Evolutionary conservation across 306 rosid genomes (phyloP).

Genomic region (Trifolium dubium): DNA sequence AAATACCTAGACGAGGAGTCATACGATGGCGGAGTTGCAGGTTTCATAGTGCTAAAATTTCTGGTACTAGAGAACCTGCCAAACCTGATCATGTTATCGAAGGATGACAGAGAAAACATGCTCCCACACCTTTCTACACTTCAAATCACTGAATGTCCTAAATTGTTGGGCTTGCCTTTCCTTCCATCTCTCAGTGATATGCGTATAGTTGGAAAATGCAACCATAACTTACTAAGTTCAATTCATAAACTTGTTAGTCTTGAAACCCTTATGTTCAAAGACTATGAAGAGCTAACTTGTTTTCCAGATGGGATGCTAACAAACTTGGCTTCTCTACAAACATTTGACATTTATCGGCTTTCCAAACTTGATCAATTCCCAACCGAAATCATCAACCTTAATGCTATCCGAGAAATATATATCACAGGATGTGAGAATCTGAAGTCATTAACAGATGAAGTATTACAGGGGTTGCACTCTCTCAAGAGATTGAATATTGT

Average conservation of each 20-base stretch:
- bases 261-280: neutral
- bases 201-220: neutral
- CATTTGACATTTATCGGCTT: neutral
- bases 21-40: neutral
- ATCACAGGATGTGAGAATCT: neutral
- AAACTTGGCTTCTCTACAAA: slow-evolving; percentile 25
- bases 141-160: neutral
- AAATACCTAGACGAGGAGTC: neutral
- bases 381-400: neutral
- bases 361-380: slow-evolving; percentile 23
- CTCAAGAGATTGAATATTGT: neutral
- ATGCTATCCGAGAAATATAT: neutral
- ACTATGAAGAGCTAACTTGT: neutral
- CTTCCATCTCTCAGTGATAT: slow-evolving; percentile 21
- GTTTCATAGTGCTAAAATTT: neutral
- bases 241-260: slow-evolving; percentile 12
- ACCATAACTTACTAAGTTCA: slow-evolving; percentile 10
- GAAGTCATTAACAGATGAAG: slow-evolving; percentile 16
- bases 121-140: slow-evolving; percentile 6
- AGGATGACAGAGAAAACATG: slow-evolving; percentile 29
- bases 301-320: slow-evolving; percentile 35
- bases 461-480: slow-evolving; percentile 7
- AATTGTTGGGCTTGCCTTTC: slow-evolving; percentile 29
- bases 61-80: neutral
- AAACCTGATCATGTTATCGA: slow-evolving; percentile 27